These are phyloP conservation scores for Euphorbia lathyris DNA, from an alignment of 345 rosid species.

Conservation along the genomic window DNA sequence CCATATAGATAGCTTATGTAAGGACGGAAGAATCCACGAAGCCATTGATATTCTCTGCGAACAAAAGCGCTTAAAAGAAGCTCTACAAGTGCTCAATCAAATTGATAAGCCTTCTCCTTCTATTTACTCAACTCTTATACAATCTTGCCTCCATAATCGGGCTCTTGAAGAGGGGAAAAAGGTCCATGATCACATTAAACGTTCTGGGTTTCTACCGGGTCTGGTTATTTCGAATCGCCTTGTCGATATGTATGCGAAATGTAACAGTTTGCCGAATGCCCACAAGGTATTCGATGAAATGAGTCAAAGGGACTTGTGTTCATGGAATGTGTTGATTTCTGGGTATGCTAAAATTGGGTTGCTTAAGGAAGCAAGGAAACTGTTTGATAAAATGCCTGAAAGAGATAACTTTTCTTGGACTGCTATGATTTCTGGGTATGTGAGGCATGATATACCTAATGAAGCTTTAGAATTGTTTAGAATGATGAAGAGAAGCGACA, in stretches of 20 bases:
- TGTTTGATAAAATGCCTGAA: slow-evolving; percentile 81
- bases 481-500: slow-evolving; percentile 40
- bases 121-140: slow-evolving; percentile 61
- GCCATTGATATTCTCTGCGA: slow-evolving; percentile 61
- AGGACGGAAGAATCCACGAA: slow-evolving; percentile 43
- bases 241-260: slow-evolving; percentile 66
- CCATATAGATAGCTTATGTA: slow-evolving; percentile 43
- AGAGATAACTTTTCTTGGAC: slow-evolving; percentile 90
- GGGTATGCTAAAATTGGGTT: slow-evolving; percentile 54
- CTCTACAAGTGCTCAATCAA: slow-evolving; percentile 49
- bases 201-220: slow-evolving; percentile 64
- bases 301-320: slow-evolving; percentile 60
- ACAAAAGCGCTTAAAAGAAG: slow-evolving; percentile 50
- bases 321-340: slow-evolving; percentile 73
- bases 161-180: slow-evolving; percentile 50
- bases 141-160: slow-evolving; percentile 42
- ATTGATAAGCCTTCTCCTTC: slow-evolving; percentile 51
- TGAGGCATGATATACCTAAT: slow-evolving; percentile 42
- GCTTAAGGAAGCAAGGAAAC: slow-evolving; percentile 48
- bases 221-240: slow-evolving; percentile 63
- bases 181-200: slow-evolving; percentile 55
- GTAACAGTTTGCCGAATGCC: slow-evolving; percentile 50
- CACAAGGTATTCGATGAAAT: slow-evolving; percentile 58
- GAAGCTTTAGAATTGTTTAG: slow-evolving; percentile 58
- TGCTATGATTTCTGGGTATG: slow-evolving; percentile 77